Evolutionary conservation across 306 rosid genomes (phyloP).

Genomic region (Cicer chorassanicum): DNA sequence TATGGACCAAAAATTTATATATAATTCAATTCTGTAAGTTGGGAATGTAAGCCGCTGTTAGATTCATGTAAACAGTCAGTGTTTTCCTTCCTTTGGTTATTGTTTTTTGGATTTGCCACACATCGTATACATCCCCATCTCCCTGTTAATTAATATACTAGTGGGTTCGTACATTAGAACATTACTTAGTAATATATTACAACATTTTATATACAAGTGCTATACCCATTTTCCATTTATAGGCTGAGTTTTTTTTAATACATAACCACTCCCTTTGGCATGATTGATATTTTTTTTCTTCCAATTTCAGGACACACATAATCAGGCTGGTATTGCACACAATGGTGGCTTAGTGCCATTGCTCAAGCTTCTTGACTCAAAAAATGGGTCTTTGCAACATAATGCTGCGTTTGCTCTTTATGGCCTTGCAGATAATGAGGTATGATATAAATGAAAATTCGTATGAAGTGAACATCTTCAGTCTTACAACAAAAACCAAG

Average conservation of each 20-base stretch:
- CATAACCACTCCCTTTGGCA: slow-evolving; percentile 23
- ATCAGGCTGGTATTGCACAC: slow-evolving; percentile 98
- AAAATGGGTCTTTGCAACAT: slow-evolving; percentile 97
- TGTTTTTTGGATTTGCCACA: slow-evolving; percentile 32
- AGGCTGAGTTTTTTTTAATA: slow-evolving; percentile 20
- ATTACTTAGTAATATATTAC: slow-evolving; percentile 10
- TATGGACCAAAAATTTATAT: too few relatives aligned
- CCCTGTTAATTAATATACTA: background rate
- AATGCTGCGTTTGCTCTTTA: slow-evolving; percentile 99
- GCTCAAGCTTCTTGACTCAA: slow-evolving; percentile 96
- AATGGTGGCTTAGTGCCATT: slow-evolving; percentile 90
- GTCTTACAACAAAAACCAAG: slow-evolving; percentile 13
- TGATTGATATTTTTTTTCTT: slow-evolving; percentile 32
- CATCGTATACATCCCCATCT: slow-evolving; percentile 26
- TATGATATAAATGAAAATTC: slow-evolving; percentile 43
- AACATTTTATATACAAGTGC: slow-evolving; percentile 20
- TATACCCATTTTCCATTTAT: slow-evolving; percentile 13
- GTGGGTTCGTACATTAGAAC: slow-evolving; percentile 9
- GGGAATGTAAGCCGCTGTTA: background rate
- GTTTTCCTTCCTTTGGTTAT: background rate
- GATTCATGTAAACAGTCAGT: slow-evolving; percentile 26
- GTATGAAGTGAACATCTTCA: slow-evolving; percentile 30
- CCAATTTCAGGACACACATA: slow-evolving; percentile 78
- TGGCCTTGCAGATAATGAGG: slow-evolving; percentile 99
- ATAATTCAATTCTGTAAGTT: slow-evolving; percentile 34